Evolutionary conservation across 2,329 filamentous ascomycete genomes (phyloP).

Genomic region (Diplodia scrobiculata): DNA sequence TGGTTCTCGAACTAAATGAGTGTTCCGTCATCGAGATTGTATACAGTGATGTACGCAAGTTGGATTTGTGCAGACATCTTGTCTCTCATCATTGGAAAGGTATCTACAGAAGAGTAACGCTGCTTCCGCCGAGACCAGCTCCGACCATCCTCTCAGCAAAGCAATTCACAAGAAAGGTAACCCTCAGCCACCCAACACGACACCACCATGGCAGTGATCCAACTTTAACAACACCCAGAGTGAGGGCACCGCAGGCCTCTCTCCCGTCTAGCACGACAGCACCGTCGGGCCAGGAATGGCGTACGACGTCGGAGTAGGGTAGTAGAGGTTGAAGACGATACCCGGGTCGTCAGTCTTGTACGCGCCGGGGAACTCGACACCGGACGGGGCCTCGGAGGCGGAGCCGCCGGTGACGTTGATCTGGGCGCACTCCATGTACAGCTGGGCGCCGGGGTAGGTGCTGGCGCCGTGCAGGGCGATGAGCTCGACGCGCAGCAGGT

Average conservation of each 20-base stretch:
- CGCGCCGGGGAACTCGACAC: slow-evolving; percentile 54
- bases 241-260: neutral
- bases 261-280: slow-evolving; percentile 50
- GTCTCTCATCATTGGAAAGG: neutral
- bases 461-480: slow-evolving; percentile 50
- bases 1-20: neutral
- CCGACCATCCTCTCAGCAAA: neutral
- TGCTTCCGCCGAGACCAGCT: neutral
- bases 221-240: neutral
- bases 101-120: slow-evolving; percentile 11
- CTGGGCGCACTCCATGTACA: slow-evolving; percentile 51
- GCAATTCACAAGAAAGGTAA: slow-evolving; percentile 1
- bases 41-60: neutral
- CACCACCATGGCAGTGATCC: neutral
- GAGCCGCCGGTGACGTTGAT: slow-evolving; percentile 38
- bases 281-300: slow-evolving; percentile 39
- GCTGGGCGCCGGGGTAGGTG: slow-evolving; percentile 45
- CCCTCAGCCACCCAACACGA: neutral
- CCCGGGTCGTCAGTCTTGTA: slow-evolving; percentile 54
- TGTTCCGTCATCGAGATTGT: neutral
- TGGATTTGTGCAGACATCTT: neutral
- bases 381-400: slow-evolving; percentile 34
- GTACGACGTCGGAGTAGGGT: slow-evolving; percentile 41
- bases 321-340: slow-evolving; percentile 50
- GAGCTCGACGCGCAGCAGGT: slow-evolving; percentile 50